Evolutionary conservation across 306 rosid genomes (phyloP), one percentile per base, ranked within the genome.

Genomic region (Sicyos baderoa): DNA sequence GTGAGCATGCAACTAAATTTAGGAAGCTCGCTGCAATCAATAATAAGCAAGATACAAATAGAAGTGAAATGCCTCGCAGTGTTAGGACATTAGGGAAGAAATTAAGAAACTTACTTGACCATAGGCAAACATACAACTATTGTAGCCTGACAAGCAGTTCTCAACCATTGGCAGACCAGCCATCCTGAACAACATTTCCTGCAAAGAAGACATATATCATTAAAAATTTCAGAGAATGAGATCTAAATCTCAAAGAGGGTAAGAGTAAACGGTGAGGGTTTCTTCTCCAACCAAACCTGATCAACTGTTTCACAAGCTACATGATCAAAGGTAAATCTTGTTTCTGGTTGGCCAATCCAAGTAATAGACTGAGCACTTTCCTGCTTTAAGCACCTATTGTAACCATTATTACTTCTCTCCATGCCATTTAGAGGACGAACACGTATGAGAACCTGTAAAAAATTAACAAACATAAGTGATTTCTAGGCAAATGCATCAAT

Each of bases 71-170:
- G 52, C n/a, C 44, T 12, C 7, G 21, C 37, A 27, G 10, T 4
- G 45, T 15, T 25, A 51, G 73, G 73, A 68, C 2, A n/a, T n/a
- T 68, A 68, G 48, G 50, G 12, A 52, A 75, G 79, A 52, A 32
- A 66, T 1, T 54, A 52, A 73, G 80, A 52, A 32, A 66, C 7
- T 54, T 88, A 93, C 99, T 95, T 93, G 99, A 52, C 99, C 99
- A 53, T 90, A 93, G 29, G 99, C 97, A 81, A 93, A 93, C 97
- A 93, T 90, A 73, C 99, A 93, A 61, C 99, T 93, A 77, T 93
- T 86, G 67, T 93, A 93, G 69, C 99, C 99, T 0, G 96, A 93
- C 58, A 93, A 85, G 80, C 99, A 93, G 74, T 93, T 93, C 80
- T 93, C 99, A 51, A 93, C 96, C 97, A 93, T 93, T 5, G 99